phyloP scores from a whole-genome alignment of 306 rosid genomes.

The Trichosanthes truncata region DNA sequence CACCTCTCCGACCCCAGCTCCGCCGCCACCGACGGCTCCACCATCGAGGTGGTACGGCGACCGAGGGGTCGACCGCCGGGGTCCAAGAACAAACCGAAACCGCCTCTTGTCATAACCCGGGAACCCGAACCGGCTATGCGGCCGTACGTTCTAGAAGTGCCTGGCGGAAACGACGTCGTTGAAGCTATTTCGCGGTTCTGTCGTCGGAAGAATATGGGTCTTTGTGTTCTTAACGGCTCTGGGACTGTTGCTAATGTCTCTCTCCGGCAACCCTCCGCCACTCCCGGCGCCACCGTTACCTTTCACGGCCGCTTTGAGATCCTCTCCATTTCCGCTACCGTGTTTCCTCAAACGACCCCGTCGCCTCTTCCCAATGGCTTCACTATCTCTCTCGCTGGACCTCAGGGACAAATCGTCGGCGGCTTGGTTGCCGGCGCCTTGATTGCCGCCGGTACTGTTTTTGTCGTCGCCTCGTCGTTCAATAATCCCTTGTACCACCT shows the following conservation, averaged over 20 bases:
- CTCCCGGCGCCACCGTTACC: slow-evolving; percentile 76
- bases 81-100: slow-evolving; percentile 78
- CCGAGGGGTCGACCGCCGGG: slow-evolving; percentile 96
- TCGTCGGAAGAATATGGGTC: slow-evolving; percentile 52
- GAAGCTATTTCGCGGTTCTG: slow-evolving; percentile 61
- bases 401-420: slow-evolving; percentile 93
- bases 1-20: not conserved
- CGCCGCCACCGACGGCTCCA: slow-evolving; percentile 49
- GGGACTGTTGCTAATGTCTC: slow-evolving; percentile 83
- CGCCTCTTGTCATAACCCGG: slow-evolving; percentile 62
- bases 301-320: slow-evolving; percentile 96
- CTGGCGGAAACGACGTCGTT: slow-evolving; percentile 75
- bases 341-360: slow-evolving; percentile 31
- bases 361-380: slow-evolving; percentile 40
- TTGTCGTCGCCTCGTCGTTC: slow-evolving; percentile 59
- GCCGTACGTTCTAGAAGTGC: slow-evolving; percentile 79
- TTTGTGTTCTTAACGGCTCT: slow-evolving; percentile 62
- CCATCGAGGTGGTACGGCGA: slow-evolving; percentile 62
- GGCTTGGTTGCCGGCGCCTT: slow-evolving; percentile 58
- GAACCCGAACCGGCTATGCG: slow-evolving; percentile 82
- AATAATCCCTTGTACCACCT: slow-evolving; percentile 62
- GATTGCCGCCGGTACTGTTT: slow-evolving; percentile 69
- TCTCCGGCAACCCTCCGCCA: slow-evolving; percentile 71
- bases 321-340: slow-evolving; percentile 71
- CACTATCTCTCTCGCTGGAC: slow-evolving; percentile 81